Conservation (phyloP, 805 yeast species). For the Cyberlindnera sargentensis region DNA sequence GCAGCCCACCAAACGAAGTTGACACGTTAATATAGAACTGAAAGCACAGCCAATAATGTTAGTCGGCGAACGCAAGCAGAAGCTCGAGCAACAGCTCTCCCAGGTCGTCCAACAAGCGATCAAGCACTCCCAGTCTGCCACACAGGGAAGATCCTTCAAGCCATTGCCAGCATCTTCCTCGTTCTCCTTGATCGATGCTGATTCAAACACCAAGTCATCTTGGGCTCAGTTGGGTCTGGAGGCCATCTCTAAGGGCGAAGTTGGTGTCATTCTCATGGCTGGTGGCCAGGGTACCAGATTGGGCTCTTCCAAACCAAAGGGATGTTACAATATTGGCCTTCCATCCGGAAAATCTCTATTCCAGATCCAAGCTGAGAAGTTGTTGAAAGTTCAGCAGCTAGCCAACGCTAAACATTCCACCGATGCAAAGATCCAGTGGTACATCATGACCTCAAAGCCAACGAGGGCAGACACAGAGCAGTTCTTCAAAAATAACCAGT, state of each 20-base stretch:
- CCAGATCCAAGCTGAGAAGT: conserved; percentile 88
- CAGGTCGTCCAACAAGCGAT: conserved; percentile 34
- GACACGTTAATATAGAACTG: not conserved
- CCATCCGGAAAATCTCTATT: conserved; percentile 82
- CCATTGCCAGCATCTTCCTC: conserved; percentile 48
- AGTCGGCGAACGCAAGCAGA: conserved; percentile 1
- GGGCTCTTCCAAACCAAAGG: conserved; percentile 88
- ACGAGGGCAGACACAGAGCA: conserved; percentile 69
- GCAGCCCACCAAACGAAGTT: too few relatives aligned
- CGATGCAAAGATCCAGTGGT: conserved; percentile 58
- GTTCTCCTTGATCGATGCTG: conserved; percentile 34
- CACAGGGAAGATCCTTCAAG: conserved; percentile 27
- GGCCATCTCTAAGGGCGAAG: conserved; percentile 64
- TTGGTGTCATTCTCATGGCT: conserved; percentile 89
- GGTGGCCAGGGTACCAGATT: conserved; percentile 98
- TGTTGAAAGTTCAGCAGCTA: conserved; percentile 53
- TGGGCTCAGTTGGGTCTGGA: conserved; percentile 46
- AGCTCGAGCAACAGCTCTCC: conserved; percentile 18
- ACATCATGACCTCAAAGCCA: conserved; percentile 92
- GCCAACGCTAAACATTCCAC: conserved; percentile 31
- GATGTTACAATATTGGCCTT: conserved; percentile 81
- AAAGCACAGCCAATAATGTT: not conserved
- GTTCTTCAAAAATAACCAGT: conserved; percentile 54
- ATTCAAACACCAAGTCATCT: conserved; percentile 14
- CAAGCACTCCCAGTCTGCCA: conserved; percentile 25